Evolutionary conservation across 108 stramenopile species (phyloP).

Genomic region (Conticribra weissflogii): DNA sequence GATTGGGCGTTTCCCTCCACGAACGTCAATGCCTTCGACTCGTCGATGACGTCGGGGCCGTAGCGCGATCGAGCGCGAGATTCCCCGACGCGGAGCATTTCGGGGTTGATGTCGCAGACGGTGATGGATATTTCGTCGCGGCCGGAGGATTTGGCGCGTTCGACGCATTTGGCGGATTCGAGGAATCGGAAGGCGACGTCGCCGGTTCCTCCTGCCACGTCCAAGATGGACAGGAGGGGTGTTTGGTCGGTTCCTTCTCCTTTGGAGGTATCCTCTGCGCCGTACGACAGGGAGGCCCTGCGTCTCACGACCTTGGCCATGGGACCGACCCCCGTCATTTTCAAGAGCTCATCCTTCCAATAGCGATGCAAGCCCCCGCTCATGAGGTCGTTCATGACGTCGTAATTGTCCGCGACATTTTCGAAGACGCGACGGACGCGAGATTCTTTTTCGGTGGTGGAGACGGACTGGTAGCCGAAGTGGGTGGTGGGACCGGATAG

Average conservation of each 20-base stretch:
- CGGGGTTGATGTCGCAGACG: constrained; percentile 96
- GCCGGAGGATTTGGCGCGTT: constrained; percentile 58
- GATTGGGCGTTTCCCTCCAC: constrained; percentile 93
- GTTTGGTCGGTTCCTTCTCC: too few relatives aligned
- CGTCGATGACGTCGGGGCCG: constrained; percentile 59
- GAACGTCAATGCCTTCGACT: constrained; percentile 61
- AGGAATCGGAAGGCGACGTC: constrained; percentile 97
- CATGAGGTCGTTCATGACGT: constrained; percentile 99
- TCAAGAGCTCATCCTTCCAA: constrained; percentile 97
- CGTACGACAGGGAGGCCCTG: constrained; percentile 42
- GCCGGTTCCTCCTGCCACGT: constrained; percentile 99
- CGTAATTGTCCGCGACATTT: constrained; percentile 89
- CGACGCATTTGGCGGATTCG: constrained; percentile 71
- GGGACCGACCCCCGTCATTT: constrained; percentile 64
- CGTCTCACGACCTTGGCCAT: constrained; percentile 64
- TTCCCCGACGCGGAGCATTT: constrained; percentile 96
- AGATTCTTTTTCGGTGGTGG: constrained; percentile 72
- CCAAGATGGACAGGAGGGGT: constrained; percentile 69
- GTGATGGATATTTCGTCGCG: constrained; percentile 80
- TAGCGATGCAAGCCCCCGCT: constrained; percentile 91
- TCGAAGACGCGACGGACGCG: constrained; percentile 87
- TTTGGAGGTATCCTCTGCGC: constrained; percentile 14
- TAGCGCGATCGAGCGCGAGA: constrained; percentile 62
- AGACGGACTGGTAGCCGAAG: constrained; percentile 79
- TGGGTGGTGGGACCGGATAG: constrained; percentile 64